Evolutionary conservation across 148 eudicot species (phyloP), one percentile per base, ranked within the genome.

Genomic region (Euryodendron excelsum): DNA sequence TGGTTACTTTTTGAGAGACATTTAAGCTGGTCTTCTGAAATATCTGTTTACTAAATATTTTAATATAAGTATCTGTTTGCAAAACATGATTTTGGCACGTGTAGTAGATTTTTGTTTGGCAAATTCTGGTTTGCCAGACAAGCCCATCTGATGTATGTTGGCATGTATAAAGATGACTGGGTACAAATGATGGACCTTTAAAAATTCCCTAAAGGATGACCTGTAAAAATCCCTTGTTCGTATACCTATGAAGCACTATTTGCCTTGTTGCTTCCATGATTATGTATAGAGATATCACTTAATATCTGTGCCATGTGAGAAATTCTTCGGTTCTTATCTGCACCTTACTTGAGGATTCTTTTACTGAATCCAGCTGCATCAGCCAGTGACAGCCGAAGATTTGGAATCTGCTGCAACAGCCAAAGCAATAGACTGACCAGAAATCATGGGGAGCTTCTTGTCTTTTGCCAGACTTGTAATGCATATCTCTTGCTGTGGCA

Each of bases 311-410:
- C 64, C 64, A 60, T 60, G 0, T 5, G 5, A 60, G 31, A 10
- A 5, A 39, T 68, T 41, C 27, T 41, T 68, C 18, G 31, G 39
- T 73, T 39, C 33, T 72, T 44, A 39, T 21, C 3, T 20, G 3
- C 33, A 0, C 4, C 37, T 37, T 28, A 37, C 28, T 56, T n/a
- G 34, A 20, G 34, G 31, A 27, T n/a, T 27, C 21, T 21, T 36
- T 74, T 65, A 34, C 11, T 83, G 12, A 39, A 31, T 79, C 81
- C 83, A 91, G 93, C 79, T 91, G 87, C 96, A 92, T 74, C 87
- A 85, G 66, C 87, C 89, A 66, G 85, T 90, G 77, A 90, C 80
- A 15, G 50, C 77, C 25, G 90, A 90, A 81, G 96, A 92, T 75
- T 72, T 92, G 79, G 85, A 82, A 69, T 84, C 90, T 69, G 82